Evolutionary conservation across 2,329 filamentous ascomycete genomes (phyloP).

Genomic region (Colletotrichum orbiculare): DNA sequence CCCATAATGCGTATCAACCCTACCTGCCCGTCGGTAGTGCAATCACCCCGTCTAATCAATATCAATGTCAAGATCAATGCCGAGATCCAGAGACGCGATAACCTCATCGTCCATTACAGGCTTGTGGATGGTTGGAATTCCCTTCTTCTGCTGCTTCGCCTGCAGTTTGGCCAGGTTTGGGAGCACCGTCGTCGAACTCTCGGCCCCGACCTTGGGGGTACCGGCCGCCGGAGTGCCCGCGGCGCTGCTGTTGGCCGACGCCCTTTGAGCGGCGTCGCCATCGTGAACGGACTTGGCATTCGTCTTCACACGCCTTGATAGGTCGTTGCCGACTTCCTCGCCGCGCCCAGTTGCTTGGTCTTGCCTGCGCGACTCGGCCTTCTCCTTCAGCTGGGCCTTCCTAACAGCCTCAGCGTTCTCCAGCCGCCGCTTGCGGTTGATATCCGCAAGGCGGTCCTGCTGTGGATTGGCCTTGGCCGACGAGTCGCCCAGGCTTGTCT

Average conservation of each 20-base stretch:
- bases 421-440: slow-evolving; percentile 87
- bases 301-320: slow-evolving; percentile 72
- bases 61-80: slow-evolving; percentile 93
- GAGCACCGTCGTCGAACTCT: slow-evolving; percentile 55
- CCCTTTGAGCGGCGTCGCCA: slow-evolving; percentile 57
- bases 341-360: slow-evolving; percentile 72
- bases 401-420: slow-evolving; percentile 91
- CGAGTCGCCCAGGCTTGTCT: slow-evolving; percentile 67
- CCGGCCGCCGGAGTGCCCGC: slow-evolving; percentile 63
- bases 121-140: slow-evolving; percentile 77
- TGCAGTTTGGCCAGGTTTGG: slow-evolving; percentile 66
- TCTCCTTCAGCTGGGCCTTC: slow-evolving; percentile 87
- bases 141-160: slow-evolving; percentile 67
- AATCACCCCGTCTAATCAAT: slow-evolving; percentile 61
- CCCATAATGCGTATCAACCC: too few species aligned
- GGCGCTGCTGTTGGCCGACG: slow-evolving; percentile 53
- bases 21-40: too few species aligned
- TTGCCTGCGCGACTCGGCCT: slow-evolving; percentile 69
- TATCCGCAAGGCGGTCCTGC: slow-evolving; percentile 83
- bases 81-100: slow-evolving; percentile 87
- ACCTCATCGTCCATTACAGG: slow-evolving; percentile 92
- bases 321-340: slow-evolving; percentile 69
- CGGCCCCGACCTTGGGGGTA: slow-evolving; percentile 60
- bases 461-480: slow-evolving; percentile 71
- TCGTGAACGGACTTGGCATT: slow-evolving; percentile 76